phyloP scores from a whole-genome alignment of 2,329 filamentous ascomycete genomes.

The Penicillium sp. region DNA sequence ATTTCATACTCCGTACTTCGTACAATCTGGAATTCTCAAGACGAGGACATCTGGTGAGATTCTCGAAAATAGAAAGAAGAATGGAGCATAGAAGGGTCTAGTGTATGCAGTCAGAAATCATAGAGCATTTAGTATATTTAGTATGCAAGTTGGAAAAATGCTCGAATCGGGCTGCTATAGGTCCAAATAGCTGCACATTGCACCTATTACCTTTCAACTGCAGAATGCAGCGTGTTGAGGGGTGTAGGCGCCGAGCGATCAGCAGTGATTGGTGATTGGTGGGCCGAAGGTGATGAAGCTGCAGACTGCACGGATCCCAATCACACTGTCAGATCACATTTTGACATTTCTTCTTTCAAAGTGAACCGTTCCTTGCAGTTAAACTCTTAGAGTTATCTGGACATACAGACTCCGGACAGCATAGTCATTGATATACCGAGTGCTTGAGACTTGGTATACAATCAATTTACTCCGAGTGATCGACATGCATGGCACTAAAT shows the following conservation, averaged over 20 bases:
- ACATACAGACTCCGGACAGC: too few relatives aligned
- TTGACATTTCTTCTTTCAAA: conserved; percentile 1
- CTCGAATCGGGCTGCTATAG: too few relatives aligned
- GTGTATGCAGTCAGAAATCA: neutral
- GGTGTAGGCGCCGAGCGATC: conserved; percentile 25
- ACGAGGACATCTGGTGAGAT: too few relatives aligned
- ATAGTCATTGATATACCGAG: too few relatives aligned
- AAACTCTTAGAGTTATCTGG: neutral
- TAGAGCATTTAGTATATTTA: too few relatives aligned
- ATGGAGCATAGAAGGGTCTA: neutral
- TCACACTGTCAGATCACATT: conserved; percentile 20
- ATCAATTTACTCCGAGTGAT: conserved; percentile 1
- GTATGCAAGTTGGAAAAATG: too few relatives aligned
- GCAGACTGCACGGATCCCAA: conserved; percentile 27
- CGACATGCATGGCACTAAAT: conserved; percentile 4
- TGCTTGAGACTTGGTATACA: too few relatives aligned
- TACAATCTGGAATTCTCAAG: too few relatives aligned
- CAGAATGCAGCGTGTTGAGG: conserved; percentile 5
- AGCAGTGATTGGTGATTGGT: conserved; percentile 24
- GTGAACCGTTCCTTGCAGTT: conserved; percentile 4
- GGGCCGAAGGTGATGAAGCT: conserved; percentile 24
- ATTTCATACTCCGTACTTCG: neutral
- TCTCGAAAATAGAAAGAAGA: neutral
- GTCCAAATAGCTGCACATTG: too few relatives aligned
- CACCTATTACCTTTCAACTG: too few relatives aligned